These are phyloP conservation scores for Linderina pennispora DNA, from an alignment of 192 early-diverging fungal species.

Conservation along the genomic window DNA sequence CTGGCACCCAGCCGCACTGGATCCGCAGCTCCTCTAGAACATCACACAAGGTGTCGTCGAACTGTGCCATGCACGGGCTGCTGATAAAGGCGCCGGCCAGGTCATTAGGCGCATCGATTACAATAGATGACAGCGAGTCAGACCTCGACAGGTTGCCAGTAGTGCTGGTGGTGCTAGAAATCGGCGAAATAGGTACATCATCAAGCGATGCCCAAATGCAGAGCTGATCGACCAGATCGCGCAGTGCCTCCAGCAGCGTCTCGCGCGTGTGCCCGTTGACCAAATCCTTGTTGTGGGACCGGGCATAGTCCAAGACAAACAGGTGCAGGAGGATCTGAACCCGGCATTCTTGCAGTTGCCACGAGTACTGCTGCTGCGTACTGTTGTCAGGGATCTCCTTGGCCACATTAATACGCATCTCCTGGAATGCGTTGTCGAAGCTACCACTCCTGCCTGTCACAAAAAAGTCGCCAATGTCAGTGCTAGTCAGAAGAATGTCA, in stretches of 20 bases:
- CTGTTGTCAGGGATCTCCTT: not conserved
- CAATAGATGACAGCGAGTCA: too few species aligned
- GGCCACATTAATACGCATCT: constrained; percentile 3
- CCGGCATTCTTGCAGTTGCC: constrained; percentile 39
- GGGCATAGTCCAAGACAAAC: constrained; percentile 11
- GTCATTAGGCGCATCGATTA: constrained; percentile 11
- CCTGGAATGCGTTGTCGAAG: too few species aligned
- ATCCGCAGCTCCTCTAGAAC: constrained; percentile 39
- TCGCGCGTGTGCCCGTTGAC: not conserved
- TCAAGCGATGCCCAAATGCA: constrained; percentile 41
- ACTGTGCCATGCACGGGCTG: constrained; percentile 15
- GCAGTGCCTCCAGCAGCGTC: constrained; percentile 12
- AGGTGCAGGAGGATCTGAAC: constrained; percentile 40
- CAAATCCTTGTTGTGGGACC: not conserved
- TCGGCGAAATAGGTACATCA: too few species aligned
- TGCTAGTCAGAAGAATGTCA: not conserved
- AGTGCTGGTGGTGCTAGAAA: too few species aligned
- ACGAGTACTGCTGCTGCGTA: constrained; percentile 5
- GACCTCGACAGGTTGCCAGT: too few species aligned
- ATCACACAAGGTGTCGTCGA: constrained; percentile 12
- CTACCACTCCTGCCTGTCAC: too few species aligned
- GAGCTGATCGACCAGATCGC: constrained; percentile 30
- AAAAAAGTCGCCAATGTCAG: too few species aligned
- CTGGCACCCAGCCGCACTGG: constrained; percentile 43
- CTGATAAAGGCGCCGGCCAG: constrained; percentile 34